Evolutionary conservation across 169 alveolate genomes (phyloP), one percentile per base, ranked within the genome.

Genomic region (Eimeria tenella): DNA sequence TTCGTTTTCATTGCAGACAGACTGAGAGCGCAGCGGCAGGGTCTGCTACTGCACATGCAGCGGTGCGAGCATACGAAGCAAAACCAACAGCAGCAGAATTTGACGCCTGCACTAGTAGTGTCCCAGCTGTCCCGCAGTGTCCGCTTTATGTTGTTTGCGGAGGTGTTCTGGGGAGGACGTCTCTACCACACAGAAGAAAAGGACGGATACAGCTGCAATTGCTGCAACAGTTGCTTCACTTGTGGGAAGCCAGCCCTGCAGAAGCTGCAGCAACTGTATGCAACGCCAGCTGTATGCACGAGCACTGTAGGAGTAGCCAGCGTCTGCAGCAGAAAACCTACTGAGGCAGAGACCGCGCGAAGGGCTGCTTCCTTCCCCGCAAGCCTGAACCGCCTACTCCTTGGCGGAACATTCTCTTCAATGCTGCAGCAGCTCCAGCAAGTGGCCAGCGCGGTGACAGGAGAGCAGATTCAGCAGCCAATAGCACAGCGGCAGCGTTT

Each of bases 231-330:
- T 13, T 58, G 68, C 68, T 17, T 10, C 19, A 10, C 19, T 10
- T 58, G 68, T 17, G 68, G 68, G 19, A 10, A 58, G 68, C 68
- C 68, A 58, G 68, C 68, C 11, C 21, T 13, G 68, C 68, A 58
- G 82, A 31, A 73, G 82, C 82, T n/a, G 82, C 82, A 73, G 82
- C 21, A 42, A 21, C 53, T 73, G 55, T 42, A 19, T 68, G 79
- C 21, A 21, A 7, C 21, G 42, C 79, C 15, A 21, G 79, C 50
- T 21, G 79, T n/a, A 1, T 7, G 42, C 21, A 19, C 50, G 9
- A 68, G 50, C 21, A 15, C 79, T 68, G 79, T n/a, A 68, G 79
- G 4, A 15, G 4, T 10, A 7, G 21, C 79, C 50, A 68, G 79
- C 79, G 42, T 10, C 79, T 68, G 79, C 68, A 60, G 68, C 68